phyloP scores from a whole-genome alignment of 257 asterid genomes.

The Primulina tabacum region DNA sequence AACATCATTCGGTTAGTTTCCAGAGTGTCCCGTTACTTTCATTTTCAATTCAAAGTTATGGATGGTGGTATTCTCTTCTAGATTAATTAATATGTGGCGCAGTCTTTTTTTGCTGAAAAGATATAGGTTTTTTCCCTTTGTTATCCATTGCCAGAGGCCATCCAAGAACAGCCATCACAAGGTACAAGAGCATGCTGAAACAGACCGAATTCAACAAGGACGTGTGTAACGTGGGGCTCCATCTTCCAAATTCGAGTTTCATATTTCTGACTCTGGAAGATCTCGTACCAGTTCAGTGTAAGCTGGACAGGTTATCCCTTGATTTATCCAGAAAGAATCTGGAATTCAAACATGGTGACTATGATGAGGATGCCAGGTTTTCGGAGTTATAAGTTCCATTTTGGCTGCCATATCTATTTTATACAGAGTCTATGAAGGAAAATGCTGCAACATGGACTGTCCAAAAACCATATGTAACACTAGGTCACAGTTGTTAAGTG shows the following conservation, averaged over 20 bases:
- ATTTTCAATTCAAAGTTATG: not conserved
- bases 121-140: not conserved
- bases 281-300: conserved; percentile 35
- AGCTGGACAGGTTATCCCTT: not conserved
- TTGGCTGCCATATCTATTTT: not conserved
- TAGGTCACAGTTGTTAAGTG: no score
- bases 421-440: not conserved
- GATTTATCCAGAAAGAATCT: conserved; percentile 12
- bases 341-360: conserved; percentile 11
- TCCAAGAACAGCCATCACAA: conserved; percentile 50
- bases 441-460: not conserved
- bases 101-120: not conserved
- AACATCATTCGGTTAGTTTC: conserved; percentile 58
- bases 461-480: not conserved
- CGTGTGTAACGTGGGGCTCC: conserved; percentile 41
- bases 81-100: not conserved
- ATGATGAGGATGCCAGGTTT: not conserved
- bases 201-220: conserved; percentile 39
- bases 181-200: conserved; percentile 45
- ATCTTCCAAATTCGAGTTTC: conserved; percentile 54
- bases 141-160: conserved; percentile 67
- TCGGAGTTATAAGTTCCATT: not conserved
- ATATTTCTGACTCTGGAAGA: conserved; percentile 52
- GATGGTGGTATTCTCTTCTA: not conserved
- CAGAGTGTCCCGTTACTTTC: not conserved